Evolutionary conservation across 805 yeast genomes (phyloP), one percentile per base, ranked within the genome.

Genomic region (Candida ficus): DNA sequence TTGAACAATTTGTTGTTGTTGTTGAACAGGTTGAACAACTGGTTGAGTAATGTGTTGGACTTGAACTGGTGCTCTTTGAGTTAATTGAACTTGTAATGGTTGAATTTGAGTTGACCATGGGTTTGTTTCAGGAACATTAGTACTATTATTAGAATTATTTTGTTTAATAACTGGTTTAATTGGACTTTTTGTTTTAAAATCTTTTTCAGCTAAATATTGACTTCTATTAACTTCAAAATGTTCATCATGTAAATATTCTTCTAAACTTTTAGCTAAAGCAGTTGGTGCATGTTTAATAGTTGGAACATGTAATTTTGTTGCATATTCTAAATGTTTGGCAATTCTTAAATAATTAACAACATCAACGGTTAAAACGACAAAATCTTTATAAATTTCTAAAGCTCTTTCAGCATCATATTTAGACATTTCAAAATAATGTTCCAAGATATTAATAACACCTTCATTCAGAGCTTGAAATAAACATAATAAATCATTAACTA

Each of bases 241-340:
- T 8, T 90, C 88, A 57, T 91, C 97, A 49, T 80, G 75, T 49
- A 93, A 66, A 60, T 91, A 95, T 52, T 90, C 96, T 57, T 88
- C 93, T 46, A 93, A 73, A 12, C 95, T 81, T 26, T 80, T 73
- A 4, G 95, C 84, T 48, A 93, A 71, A 20, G 95, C 93, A 3
- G 97, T 90, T 18, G 97, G 97, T 2, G 98, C 98, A 63, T 93
- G 99, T 58, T 87, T 87, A 46, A 93, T 90, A 12, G 95, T 90
- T 28, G 99, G 99, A 26, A 93, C 95, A 54, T 83, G 90, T 49
- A 91, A 68, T 54, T 89, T 89, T 3, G 97, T 89, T 11, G 89
- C 77, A 56, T 80, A 77, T 62, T 87, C 96, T 49, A 87, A 69
- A 59, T 83, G 88, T 57, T 93, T 91, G 5, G 98, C 99, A 13